Conservation (phyloP, 306 rosid genomes). For the Citrullus amarus region DNA sequence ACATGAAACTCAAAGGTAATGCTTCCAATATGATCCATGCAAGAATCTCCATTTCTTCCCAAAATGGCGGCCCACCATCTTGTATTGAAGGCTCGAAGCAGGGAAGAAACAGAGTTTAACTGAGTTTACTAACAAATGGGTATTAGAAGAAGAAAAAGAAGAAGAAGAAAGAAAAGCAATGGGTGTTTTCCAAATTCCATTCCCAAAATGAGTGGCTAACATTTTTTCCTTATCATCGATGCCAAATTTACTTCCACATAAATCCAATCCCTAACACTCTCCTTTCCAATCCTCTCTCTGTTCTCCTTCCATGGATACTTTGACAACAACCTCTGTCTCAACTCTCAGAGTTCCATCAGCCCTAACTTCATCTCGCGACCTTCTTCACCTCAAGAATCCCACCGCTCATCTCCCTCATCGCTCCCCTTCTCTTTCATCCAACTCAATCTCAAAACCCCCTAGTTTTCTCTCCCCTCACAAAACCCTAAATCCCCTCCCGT, state of each 20-base stretch:
- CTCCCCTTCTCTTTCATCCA: constrained; percentile 23
- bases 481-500: constrained; percentile 11
- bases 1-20: too few relatives aligned
- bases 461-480: constrained; percentile 19
- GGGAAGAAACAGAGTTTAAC: too few relatives aligned
- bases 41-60: too few relatives aligned
- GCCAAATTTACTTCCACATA: neutral
- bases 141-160: too few relatives aligned
- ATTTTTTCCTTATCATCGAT: neutral
- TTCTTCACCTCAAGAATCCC: constrained; percentile 21
- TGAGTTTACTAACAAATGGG: too few relatives aligned
- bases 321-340: constrained; percentile 55
- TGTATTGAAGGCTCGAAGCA: too few relatives aligned
- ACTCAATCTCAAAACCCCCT: constrained; percentile 20
- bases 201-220: neutral
- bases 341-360: constrained; percentile 30
- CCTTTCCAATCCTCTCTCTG: neutral
- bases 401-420: constrained; percentile 19
- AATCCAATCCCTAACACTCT: neutral
- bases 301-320: constrained; percentile 50
- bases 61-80: too few relatives aligned
- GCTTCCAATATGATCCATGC: too few relatives aligned
- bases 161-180: too few relatives aligned
- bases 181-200: neutral
- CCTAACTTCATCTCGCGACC: constrained; percentile 31